Evolutionary conservation across 2,329 filamentous ascomycete genomes (phyloP), one percentile per base, ranked within the genome.

Genomic region (Colletotrichum kahawae): DNA sequence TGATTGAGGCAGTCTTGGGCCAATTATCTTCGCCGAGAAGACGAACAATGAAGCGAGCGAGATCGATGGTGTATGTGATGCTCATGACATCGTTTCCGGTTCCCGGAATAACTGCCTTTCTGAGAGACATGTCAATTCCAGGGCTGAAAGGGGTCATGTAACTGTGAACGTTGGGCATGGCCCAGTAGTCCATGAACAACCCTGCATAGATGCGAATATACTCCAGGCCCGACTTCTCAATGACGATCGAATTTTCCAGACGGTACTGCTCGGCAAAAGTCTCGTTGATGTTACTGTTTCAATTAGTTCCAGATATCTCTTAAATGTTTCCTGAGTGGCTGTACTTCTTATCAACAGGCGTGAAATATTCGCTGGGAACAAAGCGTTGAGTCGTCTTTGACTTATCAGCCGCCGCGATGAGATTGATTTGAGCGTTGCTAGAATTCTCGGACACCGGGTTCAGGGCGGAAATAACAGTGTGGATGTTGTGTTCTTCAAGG

Each of bases 381-480:
- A 87, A 85, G n/a, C 86, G 78, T 66, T 81, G 81, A 1, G 86
- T 87, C 0, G 75, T 67, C 5, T 56, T 70, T 1, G 87, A 85
- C 18, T 77, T 77, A 21, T 84, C 84, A 0, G 87, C 85, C 2
- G 87, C 88, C 7, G 81, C 78, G 59, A 89, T 85, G 16, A 89
- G 81, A 27, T 85, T 84, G 27, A 85, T 24, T 76, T 89, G 48
- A 1, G 82, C 80, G 6, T 24, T 24, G 16, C 80, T 79, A 1
- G 79, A 78, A 10, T 78, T 36, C 74, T 78, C 70, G 0, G 82
- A 77, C 4, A 79, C 31, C 59, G 79, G 72, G 62, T 78, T 77
- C 27, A 89, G 79, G 5, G 84, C 79, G 0, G 86, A 88, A 33
- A 90, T 84, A 57, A 89, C 79, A 0, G 85, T 88, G 65, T 88